Evolutionary conservation across 495 filamentous ascomycete genomes (phyloP).

Genomic region (Pyronema omphalodes): DNA sequence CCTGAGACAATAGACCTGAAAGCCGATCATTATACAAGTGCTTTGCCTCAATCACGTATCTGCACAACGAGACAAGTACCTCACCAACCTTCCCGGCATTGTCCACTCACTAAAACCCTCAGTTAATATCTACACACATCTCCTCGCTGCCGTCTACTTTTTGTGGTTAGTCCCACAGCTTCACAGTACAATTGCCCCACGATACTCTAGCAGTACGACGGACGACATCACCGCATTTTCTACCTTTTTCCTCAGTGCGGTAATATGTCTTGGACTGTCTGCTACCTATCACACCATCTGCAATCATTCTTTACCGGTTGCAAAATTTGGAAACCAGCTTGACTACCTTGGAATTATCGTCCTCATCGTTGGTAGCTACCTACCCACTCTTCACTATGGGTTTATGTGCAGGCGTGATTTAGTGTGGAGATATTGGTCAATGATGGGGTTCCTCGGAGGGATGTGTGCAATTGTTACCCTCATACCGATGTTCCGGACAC

Average conservation of each 20-base stretch:
- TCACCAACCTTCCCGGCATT: neutral
- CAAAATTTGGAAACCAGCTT: slow-evolving; percentile 46
- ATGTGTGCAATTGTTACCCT: slow-evolving; percentile 59
- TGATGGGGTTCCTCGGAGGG: slow-evolving; percentile 41
- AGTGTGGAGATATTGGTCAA: slow-evolving; percentile 51
- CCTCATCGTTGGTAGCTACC: slow-evolving; percentile 71
- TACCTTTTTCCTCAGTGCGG: slow-evolving; percentile 64
- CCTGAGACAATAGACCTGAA: slow-evolving; percentile 26
- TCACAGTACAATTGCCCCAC: slow-evolving; percentile 37
- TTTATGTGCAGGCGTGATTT: slow-evolving; percentile 48
- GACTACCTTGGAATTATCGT: slow-evolving; percentile 86
- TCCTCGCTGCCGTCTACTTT: slow-evolving; percentile 43
- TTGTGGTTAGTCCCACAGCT: slow-evolving; percentile 25
- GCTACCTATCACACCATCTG: slow-evolving; percentile 59
- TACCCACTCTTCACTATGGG: slow-evolving; percentile 75
- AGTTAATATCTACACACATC: slow-evolving; percentile 84
- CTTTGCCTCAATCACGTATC: slow-evolving; percentile 44
- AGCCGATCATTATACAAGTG: slow-evolving; percentile 46
- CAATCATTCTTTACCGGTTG: slow-evolving; percentile 44
- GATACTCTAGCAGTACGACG: slow-evolving; percentile 44
- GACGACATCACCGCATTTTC: slow-evolving; percentile 52
- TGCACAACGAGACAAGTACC: slow-evolving; percentile 66
- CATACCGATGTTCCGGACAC: slow-evolving; percentile 62
- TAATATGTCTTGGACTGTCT: slow-evolving; percentile 65
- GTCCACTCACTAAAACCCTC: neutral